Conservation (phyloP, 2,329 filamentous ascomycete genomes). For the Simplicillium sp. region DNA sequence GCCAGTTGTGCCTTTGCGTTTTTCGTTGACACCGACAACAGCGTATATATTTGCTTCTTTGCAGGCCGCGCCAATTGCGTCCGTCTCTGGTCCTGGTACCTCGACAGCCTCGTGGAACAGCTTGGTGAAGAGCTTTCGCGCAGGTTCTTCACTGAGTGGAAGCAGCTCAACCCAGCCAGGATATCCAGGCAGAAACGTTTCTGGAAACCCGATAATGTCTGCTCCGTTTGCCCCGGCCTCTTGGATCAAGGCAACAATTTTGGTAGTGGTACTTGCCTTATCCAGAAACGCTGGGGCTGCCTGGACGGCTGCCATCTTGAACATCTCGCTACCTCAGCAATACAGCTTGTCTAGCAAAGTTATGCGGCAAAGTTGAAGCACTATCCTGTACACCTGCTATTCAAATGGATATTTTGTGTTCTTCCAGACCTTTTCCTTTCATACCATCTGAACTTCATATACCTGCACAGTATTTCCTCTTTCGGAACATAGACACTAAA, state of each 20-base stretch:
- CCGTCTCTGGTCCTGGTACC: slow-evolving; percentile 8
- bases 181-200: slow-evolving; percentile 9
- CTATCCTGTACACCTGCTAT: too few relatives aligned
- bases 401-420: too few relatives aligned
- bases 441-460: too few relatives aligned
- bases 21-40: slow-evolving; percentile 9
- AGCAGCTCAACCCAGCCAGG: slow-evolving; percentile 7
- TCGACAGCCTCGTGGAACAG: slow-evolving; percentile 8
- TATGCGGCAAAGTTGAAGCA: too few relatives aligned
- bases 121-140: slow-evolving; percentile 5
- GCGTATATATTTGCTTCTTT: slow-evolving; percentile 7
- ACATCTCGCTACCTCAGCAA: too few relatives aligned
- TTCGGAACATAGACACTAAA: too few relatives aligned
- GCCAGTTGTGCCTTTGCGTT: slow-evolving; percentile 7
- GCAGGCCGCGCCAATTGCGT: slow-evolving; percentile 6
- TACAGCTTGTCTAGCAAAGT: too few relatives aligned
- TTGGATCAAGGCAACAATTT: slow-evolving; percentile 7
- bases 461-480: too few relatives aligned
- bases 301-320: slow-evolving; percentile 8
- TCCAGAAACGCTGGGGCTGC: slow-evolving; percentile 9
- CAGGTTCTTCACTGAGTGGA: slow-evolving; percentile 3
- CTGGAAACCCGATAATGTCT: slow-evolving; percentile 9
- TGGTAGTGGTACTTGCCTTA: slow-evolving; percentile 9
- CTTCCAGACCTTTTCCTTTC: too few relatives aligned
- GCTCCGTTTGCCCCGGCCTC: slow-evolving; percentile 9